These are phyloP conservation scores for Staphylotrichum tortipilum DNA, from an alignment of 495 filamentous ascomycete species.

Conservation along the genomic window DNA sequence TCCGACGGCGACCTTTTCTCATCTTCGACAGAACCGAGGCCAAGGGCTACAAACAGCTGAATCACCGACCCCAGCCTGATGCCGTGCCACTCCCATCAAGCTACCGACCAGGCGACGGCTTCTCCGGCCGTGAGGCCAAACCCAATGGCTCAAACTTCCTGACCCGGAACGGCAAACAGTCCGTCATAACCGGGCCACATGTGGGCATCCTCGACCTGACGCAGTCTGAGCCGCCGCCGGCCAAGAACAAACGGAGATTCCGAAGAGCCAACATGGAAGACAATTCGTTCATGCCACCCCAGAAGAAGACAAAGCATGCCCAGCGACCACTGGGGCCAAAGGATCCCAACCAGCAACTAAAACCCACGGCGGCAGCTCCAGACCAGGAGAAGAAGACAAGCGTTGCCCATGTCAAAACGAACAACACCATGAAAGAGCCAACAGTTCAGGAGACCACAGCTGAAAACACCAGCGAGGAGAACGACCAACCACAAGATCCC, in stretches of 20 bases:
- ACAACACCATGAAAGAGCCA: too few relatives aligned
- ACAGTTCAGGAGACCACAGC: background rate
- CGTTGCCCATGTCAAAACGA: background rate
- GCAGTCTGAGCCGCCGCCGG: conserved; percentile 1
- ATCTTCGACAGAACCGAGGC: conserved; percentile 14
- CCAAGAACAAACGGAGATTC: background rate
- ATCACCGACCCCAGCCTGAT: background rate
- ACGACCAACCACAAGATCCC: too few relatives aligned
- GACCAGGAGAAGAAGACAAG: background rate
- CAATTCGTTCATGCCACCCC: conserved; percentile 2
- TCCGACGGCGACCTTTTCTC: conserved; percentile 14
- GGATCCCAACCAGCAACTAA: background rate
- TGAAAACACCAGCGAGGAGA: background rate
- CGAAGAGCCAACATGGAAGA: conserved; percentile 4
- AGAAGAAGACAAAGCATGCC: conserved; percentile 6
- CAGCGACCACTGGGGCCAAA: background rate
- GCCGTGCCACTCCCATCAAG: too few relatives aligned
- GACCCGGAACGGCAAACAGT: conserved; percentile 4
- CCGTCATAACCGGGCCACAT: background rate
- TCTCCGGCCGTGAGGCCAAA: conserved; percentile 18
- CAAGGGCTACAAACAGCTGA: conserved; percentile 15
- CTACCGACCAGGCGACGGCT: conserved; percentile 17
- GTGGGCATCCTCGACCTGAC: conserved; percentile 15
- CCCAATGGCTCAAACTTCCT: conserved; percentile 11
- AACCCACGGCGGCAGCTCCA: background rate